Evolutionary conservation across 257 asterid species (phyloP).

Genomic region (Nicotiana undulata): DNA sequence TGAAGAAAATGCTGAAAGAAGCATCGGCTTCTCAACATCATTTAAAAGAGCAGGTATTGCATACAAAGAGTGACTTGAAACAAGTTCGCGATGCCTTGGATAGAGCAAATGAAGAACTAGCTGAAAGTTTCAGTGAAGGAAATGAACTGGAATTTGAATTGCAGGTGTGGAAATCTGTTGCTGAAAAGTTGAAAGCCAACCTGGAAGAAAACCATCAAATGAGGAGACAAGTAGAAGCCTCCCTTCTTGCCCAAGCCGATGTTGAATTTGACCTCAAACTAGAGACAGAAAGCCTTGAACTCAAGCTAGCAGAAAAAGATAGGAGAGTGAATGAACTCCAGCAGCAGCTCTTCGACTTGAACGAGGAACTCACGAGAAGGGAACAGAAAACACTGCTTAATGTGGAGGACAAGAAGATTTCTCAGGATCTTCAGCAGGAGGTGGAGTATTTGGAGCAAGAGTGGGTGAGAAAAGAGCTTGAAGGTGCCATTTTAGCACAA

Average conservation of each 20-base stretch:
- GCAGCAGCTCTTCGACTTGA: conserved; percentile 36
- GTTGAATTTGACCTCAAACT: conserved; percentile 55
- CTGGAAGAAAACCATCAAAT: conserved; percentile 45
- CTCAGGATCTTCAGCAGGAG: conserved; percentile 14
- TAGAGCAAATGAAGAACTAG: conserved; percentile 58
- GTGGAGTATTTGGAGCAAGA: conserved; percentile 21
- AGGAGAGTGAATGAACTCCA: conserved; percentile 35
- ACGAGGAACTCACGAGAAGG: conserved; percentile 12
- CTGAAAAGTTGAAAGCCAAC: conserved; percentile 55
- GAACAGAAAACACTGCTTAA: neutral
- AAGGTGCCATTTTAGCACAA: conserved; percentile 31
- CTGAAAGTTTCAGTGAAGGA: conserved; percentile 53
- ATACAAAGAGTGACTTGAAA: conserved; percentile 43
- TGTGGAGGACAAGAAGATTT: neutral
- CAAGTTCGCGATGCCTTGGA: conserved; percentile 45
- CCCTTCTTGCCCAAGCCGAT: conserved; percentile 64
- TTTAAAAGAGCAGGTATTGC: conserved; percentile 45
- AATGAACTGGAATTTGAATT: conserved; percentile 67
- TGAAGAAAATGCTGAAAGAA: conserved; percentile 40
- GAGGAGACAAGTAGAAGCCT: conserved; percentile 77
- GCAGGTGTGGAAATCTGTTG: conserved; percentile 66
- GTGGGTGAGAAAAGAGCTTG: conserved; percentile 27
- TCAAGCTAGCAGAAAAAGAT: conserved; percentile 39
- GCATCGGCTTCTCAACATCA: conserved; percentile 27
- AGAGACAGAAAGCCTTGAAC: conserved; percentile 7